Percentiles rank a stretch among this genome's conserved stretches.
Conservation (phyloP, 176 grass and related monocot species). For the Canna indica region DNA sequence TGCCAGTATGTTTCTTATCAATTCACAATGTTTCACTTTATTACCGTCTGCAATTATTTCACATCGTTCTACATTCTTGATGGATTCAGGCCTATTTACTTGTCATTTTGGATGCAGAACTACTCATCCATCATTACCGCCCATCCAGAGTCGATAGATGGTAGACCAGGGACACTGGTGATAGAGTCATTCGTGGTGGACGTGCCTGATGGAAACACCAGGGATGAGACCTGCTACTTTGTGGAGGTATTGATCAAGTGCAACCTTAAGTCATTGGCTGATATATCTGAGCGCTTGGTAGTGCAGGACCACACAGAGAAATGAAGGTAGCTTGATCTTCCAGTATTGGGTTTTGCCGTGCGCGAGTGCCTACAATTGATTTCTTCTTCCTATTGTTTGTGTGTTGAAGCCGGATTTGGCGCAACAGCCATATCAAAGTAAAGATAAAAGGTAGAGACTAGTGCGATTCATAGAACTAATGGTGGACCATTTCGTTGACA, state of each 20-base stretch:
- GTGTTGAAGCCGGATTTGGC: background rate
- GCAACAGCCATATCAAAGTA: background rate
- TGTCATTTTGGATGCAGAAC: background rate
- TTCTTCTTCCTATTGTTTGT: background rate
- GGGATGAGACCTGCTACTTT: conserved; percentile 11
- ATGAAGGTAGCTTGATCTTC: background rate
- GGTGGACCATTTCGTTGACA: too few species aligned
- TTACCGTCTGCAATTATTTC: background rate
- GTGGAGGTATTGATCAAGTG: conserved; percentile 11
- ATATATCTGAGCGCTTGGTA: conserved; percentile 5
- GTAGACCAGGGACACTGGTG: conserved; percentile 5
- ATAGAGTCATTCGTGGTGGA: conserved; percentile 10
- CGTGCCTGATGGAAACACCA: conserved; percentile 15
- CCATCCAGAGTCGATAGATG: conserved; percentile 11
- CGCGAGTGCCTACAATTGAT: background rate
- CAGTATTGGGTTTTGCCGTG: background rate
- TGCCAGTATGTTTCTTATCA: background rate
- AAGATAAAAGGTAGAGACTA: too few species aligned
- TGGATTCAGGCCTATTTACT: too few species aligned
- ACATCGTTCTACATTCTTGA: background rate
- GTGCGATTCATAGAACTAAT: too few species aligned
- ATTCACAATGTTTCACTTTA: too few species aligned
- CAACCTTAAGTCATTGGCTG: conserved; percentile 14
- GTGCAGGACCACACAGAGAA: background rate
- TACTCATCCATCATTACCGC: conserved; percentile 8